Evolutionary conservation across 2,329 filamentous ascomycete species (phyloP), one percentile per base, ranked within the genome.

Genomic region (Alternaria triticina): DNA sequence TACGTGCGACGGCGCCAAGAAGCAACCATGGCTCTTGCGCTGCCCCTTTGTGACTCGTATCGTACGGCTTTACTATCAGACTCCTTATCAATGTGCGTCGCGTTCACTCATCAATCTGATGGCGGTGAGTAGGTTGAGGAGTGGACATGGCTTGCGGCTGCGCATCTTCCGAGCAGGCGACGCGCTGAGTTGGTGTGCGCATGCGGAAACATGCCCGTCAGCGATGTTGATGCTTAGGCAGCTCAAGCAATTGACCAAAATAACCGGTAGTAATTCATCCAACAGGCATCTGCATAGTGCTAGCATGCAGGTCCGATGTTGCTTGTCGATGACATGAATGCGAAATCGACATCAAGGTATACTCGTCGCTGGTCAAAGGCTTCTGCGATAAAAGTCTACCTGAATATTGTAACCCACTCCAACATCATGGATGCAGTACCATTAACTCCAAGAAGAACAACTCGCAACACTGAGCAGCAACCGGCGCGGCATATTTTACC

Each of bases 1-100:
- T 52, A 40, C 50, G 54, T 64, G 63, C 57, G 27, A 61, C 57
- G 25, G 27, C 45, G 59, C 66, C 51, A 66, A 64, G 60, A 45
- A 49, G 55, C 44, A 49, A 59, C 46, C 51, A 57, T 50, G 59
- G 59, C 59, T 54, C 59, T 59, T 55, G 58, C 58, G 55, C 25
- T 33, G 36, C 59, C 54, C 59, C 47, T 56, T 28, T 57, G 23
- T 55, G 40, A 59, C 51, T 64, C 58, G 51, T 40, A 54, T 36
- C 15, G n/a, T 36, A 36, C 54, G 46, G 30, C 49, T 55, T 56
- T 47, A 57, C 46, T 62, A 45, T 57, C 50, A 33, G 28, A 28
- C 20, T 44, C 47, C 54, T 60, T 55, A 57, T 61, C 61, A 59
- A 58, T 20, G 23, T 57, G 52, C 47, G 49, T 49, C 25, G 27